Evolutionary conservation across 2,329 filamentous ascomycete species (phyloP).

Genomic region (Verticillium albo-atrum): DNA sequence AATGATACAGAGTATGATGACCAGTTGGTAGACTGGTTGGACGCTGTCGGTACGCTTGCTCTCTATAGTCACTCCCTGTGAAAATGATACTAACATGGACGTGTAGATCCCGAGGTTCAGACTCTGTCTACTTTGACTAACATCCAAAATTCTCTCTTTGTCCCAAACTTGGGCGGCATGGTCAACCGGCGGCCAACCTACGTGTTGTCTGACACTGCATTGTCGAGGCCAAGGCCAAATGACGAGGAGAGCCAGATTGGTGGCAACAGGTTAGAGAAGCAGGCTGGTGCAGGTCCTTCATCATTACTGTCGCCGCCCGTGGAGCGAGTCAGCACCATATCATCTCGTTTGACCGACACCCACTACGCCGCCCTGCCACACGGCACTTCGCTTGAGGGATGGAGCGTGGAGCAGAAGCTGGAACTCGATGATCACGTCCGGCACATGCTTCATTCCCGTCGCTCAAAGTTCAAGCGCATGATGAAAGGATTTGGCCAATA

Average conservation of each 20-base stretch:
- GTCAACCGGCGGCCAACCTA: conserved; percentile 79
- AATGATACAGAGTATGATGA: conserved; percentile 26
- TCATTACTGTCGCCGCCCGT: conserved; percentile 15
- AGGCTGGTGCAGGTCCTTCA: not conserved
- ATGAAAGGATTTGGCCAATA: conserved; percentile 82
- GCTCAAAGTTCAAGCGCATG: conserved; percentile 72
- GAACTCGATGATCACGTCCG: conserved; percentile 82
- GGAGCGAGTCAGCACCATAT: conserved; percentile 53
- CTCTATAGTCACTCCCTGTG: not conserved
- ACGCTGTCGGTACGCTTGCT: conserved; percentile 29
- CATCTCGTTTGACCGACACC: conserved; percentile 62
- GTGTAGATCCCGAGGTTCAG: conserved; percentile 73
- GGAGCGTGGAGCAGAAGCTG: conserved; percentile 68
- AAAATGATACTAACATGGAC: not conserved
- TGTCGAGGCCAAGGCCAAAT: not conserved
- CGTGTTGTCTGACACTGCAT: conserved; percentile 42
- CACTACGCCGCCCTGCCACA: conserved; percentile 79
- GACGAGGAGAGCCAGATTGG: not conserved
- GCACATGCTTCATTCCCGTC: conserved; percentile 79
- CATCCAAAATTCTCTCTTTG: conserved; percentile 83
- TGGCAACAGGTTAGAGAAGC: not conserved
- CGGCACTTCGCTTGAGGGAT: conserved; percentile 66
- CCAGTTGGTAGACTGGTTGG: conserved; percentile 33
- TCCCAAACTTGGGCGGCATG: conserved; percentile 72
- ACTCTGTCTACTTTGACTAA: conserved; percentile 82